phyloP scores from a whole-genome alignment of 768 basidiomycete genomes.

The Boletus huronensis region DNA sequence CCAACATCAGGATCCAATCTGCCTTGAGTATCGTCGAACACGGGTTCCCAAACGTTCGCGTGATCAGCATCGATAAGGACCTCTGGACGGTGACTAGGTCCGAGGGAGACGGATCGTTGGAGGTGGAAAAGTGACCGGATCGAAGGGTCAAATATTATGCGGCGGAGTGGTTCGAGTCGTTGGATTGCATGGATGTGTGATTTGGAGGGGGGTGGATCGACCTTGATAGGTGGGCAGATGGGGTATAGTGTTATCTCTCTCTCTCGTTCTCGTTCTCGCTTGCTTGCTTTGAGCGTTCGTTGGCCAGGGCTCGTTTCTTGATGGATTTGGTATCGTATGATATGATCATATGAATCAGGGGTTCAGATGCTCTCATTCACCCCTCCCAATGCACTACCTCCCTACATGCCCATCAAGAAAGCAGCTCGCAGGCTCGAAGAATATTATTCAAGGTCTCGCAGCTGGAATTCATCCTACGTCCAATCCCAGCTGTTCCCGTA shows the following conservation, averaged over 20 bases:
- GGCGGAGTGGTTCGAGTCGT: conserved; percentile 62
- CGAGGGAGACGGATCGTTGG: conserved; percentile 31
- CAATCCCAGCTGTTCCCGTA: no score
- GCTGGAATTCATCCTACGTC: no score
- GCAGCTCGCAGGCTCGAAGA: no score
- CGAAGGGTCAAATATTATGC: conserved; percentile 49
- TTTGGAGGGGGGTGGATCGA: conserved; percentile 25
- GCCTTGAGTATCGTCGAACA: conserved; percentile 47
- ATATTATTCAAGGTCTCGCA: no score
- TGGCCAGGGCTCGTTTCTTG: background rate
- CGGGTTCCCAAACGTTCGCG: conserved; percentile 59
- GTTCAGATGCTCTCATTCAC: no score
- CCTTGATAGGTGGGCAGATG: background rate
- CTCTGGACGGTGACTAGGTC: conserved; percentile 50
- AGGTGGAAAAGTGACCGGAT: conserved; percentile 56
- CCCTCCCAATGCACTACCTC: no score
- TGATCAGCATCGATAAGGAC: conserved; percentile 50
- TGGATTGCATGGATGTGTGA: conserved; percentile 59
- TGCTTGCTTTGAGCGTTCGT: background rate
- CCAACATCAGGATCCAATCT: conserved; percentile 42
- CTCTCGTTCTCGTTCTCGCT: background rate
- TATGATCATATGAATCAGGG: no score
- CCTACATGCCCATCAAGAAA: no score
- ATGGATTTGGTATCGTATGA: no score
- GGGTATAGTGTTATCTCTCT: background rate